Base-by-base conservation (phyloP, 2,329 filamentous ascomycete species). In the Xylaria sp. region DNA sequence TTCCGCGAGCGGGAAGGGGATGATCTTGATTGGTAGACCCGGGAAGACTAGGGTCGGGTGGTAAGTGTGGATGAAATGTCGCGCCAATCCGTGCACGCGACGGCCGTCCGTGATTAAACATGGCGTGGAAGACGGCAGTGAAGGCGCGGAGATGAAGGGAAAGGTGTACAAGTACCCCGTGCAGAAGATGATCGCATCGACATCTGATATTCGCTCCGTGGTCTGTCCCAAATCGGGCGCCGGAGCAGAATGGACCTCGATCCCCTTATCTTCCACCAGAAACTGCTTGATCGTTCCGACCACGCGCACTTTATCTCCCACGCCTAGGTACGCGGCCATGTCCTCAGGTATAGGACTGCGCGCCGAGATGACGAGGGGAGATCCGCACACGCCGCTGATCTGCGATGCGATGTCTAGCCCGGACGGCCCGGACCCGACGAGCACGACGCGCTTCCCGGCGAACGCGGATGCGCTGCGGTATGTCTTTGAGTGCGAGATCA, bases 91-190 rank as follows among this genome's bases (percentile, higher is more conserved):
- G 69, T 90, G 83, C 0, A 94, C 89, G 33, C 92, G 87, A 40
- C 86, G 86, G 0, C 94, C 94, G 63, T 89, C 87, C 0, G 87
- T 89, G 64, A 94, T 85, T 1, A 93, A 77, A 0, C 87, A 83
- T 1, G 87, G 73, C 7, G 63, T 61, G 42, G 61, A 65, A 7
- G 69, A 31, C 4, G 71, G 57, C 15, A 66, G 26, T 2, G 71
- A 72, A 4, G 87, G 72, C 2, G 80, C 77, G 13, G 78, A 77
- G 4, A 91, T 78, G 76, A 97, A 97, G 0, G 94, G 93, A 66
- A 92, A 92, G 5, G 90, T 90, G 80, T 93, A 97, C 65, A 97
- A 87, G 75, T 97, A 98, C 0, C 95, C 95, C 0, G 95, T 97
- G 78, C 93, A 94, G 79, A 95, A 97, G 33, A 98, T 78, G 6